Evolutionary conservation across 306 rosid genomes (phyloP).

Genomic region (Corylus americana): DNA sequence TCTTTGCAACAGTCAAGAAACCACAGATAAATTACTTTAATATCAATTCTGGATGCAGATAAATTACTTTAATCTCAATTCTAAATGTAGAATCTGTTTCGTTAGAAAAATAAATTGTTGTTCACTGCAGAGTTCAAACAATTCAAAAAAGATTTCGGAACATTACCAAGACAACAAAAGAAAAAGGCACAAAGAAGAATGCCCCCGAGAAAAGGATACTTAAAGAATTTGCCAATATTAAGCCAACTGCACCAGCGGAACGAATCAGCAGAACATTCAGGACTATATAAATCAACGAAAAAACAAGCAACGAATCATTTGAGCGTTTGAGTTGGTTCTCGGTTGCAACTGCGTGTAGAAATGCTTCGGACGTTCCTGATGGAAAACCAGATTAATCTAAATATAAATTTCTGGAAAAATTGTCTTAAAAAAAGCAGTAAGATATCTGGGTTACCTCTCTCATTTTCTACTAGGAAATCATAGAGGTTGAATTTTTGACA

Average conservation of each 20-base stretch:
- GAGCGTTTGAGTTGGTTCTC: slow-evolving; percentile 80
- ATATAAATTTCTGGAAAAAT: slow-evolving; percentile 8
- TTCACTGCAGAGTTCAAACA: background rate
- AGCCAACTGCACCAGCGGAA: slow-evolving; percentile 82
- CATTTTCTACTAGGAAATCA: slow-evolving; percentile 19
- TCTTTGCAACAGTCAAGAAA: slow-evolving; percentile 71
- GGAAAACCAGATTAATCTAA: slow-evolving; percentile 20
- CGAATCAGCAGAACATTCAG: slow-evolving; percentile 70
- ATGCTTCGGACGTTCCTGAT: slow-evolving; percentile 94
- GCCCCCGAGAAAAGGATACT: slow-evolving; percentile 72
- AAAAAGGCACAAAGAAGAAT: slow-evolving; percentile 10
- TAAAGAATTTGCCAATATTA: slow-evolving; percentile 79
- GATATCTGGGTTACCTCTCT: slow-evolving; percentile 14
- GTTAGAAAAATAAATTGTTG: background rate
- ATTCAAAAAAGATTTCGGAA: slow-evolving; percentile 9
- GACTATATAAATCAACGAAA: slow-evolving; percentile 72
- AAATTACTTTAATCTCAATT: background rate
- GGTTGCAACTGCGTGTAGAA: slow-evolving; percentile 89
- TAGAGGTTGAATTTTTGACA: slow-evolving; percentile 16
- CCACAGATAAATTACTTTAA: slow-evolving; percentile 14
- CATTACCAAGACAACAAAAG: slow-evolving; percentile 13
- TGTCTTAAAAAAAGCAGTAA: slow-evolving; percentile 5
- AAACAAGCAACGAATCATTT: slow-evolving; percentile 70
- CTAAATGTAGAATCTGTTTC: background rate
- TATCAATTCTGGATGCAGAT: background rate